Evolutionary conservation across 805 yeast genomes (phyloP), one percentile per base, ranked within the genome.

Genomic region (Cyberlindnera sargentensis): DNA sequence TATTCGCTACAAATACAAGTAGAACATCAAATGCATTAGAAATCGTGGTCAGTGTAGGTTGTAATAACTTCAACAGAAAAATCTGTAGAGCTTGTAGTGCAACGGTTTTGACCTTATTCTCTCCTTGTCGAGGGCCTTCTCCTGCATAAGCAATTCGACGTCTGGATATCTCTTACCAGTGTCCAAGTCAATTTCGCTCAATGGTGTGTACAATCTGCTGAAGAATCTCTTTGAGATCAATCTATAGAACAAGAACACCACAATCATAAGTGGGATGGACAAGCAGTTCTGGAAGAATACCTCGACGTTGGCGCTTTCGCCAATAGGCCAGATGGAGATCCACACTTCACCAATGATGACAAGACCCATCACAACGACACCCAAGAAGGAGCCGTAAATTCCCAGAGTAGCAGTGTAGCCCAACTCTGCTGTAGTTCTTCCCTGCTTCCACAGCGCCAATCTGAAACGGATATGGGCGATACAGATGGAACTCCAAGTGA

Each of bases 261-360:
- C 70, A 24, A 70, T 63, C 52, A 52, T 48, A 27, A 56, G 37
- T 34, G 60, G 60, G 24, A 68, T 66, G 31, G 73, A 70, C 43
- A 72, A 56, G 52, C 67, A 69, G 36, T 65, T 58, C 49, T 62
- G 62, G 58, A 73, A 68, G 57, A 72, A 71, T 11, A 48, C 49
- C 24, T 43, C 46, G 10, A 63, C 66, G 32, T 56, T 51, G 11
- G 68, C 59, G 8, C 46, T 34, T 11, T 48, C 48, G 1, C 53
- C 73, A 37, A 78, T 57, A 46, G 95, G 95, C 72, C 71, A 85
- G 39, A 84, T 66, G 4, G 93, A 89, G 48, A 82, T 71, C 87
- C 90, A 87, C 67, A 87, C 82, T 64, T 84, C 90, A 30, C 89
- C 86, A 47, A 77, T 67, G 47, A 88, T 69, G 48, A 86, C 78